These are phyloP conservation scores for Arthrobotrys sphaeroides DNA, from an alignment of 2,329 filamentous ascomycete genomes.

Conservation along the genomic window DNA sequence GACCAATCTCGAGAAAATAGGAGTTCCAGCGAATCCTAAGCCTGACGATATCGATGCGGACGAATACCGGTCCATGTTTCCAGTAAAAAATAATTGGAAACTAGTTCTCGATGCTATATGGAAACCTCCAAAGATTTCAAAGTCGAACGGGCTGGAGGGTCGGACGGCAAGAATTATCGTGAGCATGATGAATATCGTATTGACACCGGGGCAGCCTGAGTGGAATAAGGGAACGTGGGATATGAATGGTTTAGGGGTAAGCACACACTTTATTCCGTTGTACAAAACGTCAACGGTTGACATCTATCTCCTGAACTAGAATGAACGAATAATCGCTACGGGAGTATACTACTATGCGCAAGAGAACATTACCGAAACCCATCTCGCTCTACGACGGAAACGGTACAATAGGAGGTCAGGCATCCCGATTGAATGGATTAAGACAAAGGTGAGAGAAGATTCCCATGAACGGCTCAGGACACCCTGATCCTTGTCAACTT, in stretches of 20 bases:
- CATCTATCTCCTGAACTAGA: constrained; percentile 59
- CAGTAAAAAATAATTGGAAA: background rate
- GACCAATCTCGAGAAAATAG: background rate
- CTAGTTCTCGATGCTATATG: background rate
- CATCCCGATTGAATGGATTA: background rate
- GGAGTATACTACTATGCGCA: constrained; percentile 71
- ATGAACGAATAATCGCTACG: constrained; percentile 72
- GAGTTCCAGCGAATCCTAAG: background rate
- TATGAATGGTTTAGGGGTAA: constrained; percentile 64
- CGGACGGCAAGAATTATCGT: constrained; percentile 70
- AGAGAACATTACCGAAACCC: constrained; percentile 68
- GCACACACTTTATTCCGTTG: too few relatives aligned
- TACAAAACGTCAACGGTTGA: background rate
- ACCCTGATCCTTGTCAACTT: background rate
- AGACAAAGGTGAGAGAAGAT: background rate
- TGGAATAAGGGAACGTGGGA: constrained; percentile 69
- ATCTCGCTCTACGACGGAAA: constrained; percentile 64
- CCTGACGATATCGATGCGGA: background rate
- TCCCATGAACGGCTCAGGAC: too few relatives aligned
- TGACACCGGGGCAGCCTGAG: constrained; percentile 66
- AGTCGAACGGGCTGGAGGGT: constrained; percentile 45
- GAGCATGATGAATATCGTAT: constrained; percentile 70
- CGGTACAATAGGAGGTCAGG: background rate
- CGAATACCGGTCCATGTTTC: background rate
- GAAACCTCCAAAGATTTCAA: background rate